Conservation (phyloP, 2,329 filamentous ascomycete species). For the Calonectria fujianensis region DNA sequence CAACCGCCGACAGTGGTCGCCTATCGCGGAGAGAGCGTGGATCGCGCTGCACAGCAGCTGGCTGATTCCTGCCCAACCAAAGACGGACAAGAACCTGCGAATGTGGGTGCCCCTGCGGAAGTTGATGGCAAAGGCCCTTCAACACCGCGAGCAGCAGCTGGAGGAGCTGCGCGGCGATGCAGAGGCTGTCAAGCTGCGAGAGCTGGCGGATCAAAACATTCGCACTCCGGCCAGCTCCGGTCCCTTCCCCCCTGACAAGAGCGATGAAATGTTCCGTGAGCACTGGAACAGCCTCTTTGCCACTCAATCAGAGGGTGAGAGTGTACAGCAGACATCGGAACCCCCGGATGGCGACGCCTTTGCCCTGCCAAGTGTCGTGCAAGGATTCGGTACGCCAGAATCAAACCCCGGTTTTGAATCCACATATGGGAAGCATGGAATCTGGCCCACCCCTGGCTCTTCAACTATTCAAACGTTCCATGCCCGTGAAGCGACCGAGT, state of each 20-base stretch:
- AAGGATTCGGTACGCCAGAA: neutral
- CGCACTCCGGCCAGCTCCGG: constrained; percentile 57
- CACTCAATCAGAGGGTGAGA: fast-evolving
- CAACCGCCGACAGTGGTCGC: constrained; percentile 66
- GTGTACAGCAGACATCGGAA: neutral
- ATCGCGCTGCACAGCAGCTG: constrained; percentile 66
- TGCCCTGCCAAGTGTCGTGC: neutral
- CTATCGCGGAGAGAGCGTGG: constrained; percentile 69
- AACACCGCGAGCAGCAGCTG: constrained; percentile 62
- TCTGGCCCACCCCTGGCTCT: constrained; percentile 13
- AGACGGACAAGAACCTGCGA: constrained; percentile 55
- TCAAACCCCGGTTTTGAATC: neutral
- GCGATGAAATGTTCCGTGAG: constrained; percentile 31
- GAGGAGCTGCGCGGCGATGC: constrained; percentile 56
- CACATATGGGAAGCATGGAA: neutral
- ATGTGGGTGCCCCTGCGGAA: constrained; percentile 65
- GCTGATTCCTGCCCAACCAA: constrained; percentile 57
- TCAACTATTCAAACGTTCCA: neutral
- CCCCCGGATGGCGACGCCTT: fast-evolving
- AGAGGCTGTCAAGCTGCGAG: constrained; percentile 52
- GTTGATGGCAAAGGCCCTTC: constrained; percentile 62
- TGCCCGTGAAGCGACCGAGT: neutral
- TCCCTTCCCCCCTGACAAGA: constrained; percentile 39
- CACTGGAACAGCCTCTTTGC: constrained; percentile 45
- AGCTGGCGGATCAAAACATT: constrained; percentile 54